Base-by-base conservation (phyloP, 495 filamentous ascomycete species). In the Aspergillus cavernicola region DNA sequence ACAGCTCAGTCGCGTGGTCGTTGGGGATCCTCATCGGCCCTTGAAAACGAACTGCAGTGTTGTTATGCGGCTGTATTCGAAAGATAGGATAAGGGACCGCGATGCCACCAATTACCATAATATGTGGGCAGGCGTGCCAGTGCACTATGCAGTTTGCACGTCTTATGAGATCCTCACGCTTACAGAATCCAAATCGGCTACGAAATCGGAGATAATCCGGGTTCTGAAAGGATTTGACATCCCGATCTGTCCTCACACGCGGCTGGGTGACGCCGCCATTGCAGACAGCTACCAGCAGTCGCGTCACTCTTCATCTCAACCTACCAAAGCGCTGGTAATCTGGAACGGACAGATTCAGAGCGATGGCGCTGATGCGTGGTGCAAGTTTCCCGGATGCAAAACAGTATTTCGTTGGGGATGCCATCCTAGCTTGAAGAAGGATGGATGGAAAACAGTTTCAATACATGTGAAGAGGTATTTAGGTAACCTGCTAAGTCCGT, bases 321-420 rank as follows among this genome's bases (percentile, higher is more conserved):
- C 32, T 4, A 18, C 26, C 1, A n/a, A 32, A 16, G 16, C 6
- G 7, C 33, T 41, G 3, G 6, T 7, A 3, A n/a, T 18, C 16
- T 51, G 48, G 48, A 1, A 40, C 20, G 20, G 16, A 2, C 23
- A 31, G 24, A 20, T 13, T 11, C 2, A 32, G 18, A 10, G 15
- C 12, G 15, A 20, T 6, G 29, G 13, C 0, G 28, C 19, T 2
- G 13, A 53, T 18, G 32, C 50, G 2, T 19, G 22, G 8, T 53
- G 50, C 24, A 13, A 15, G n/a, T 53, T 46, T 36, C 50, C 50
- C 4, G 40, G 32, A n/a, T 53, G 50, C 41, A 45, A 39, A 12
- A 53, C 50, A 4, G 22, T 37, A 1, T 53, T 46, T 16, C 50
- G 50, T 15, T 53, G 50, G 50, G 41, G n/a, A 5, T 38, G 15